Evolutionary conservation across 1,139 yeast species (phyloP).

Genomic region (Geotrichum restrictum): DNA sequence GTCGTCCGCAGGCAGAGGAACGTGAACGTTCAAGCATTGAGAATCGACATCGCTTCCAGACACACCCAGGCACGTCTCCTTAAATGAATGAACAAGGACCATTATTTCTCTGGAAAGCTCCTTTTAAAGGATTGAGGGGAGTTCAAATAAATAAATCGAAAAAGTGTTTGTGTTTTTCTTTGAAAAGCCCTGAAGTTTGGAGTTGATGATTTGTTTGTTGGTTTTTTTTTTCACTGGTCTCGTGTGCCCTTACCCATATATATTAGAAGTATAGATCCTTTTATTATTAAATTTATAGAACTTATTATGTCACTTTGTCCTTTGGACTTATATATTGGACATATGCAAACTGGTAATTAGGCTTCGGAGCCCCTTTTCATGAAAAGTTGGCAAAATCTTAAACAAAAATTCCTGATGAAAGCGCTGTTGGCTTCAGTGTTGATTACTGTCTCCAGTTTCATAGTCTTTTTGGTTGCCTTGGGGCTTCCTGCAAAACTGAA

Average conservation of each 20-base stretch:
- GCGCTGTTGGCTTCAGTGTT: no score
- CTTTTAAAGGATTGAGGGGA: background rate
- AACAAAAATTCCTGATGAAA: no score
- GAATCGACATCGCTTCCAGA: constrained; percentile 10
- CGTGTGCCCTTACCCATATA: background rate
- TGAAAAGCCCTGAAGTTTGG: background rate
- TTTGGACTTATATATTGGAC: no score
- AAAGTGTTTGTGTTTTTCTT: background rate
- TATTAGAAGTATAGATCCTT: background rate
- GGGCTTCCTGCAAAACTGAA: background rate
- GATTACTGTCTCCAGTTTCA: no score
- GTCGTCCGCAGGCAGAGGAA: constrained; percentile 11
- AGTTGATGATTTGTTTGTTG: background rate
- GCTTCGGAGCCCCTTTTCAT: no score
- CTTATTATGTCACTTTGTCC: no score
- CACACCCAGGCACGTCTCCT: constrained; percentile 13
- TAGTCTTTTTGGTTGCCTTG: no score
- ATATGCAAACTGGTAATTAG: no score
- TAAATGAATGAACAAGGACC: constrained; percentile 12
- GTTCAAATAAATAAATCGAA: background rate
- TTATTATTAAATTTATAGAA: no score
- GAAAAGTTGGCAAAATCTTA: no score
- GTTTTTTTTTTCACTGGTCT: background rate
- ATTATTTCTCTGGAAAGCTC: background rate
- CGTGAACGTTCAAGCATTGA: constrained; percentile 7